These are phyloP conservation scores for Ulota crispa DNA, from an alignment of 225 moss, liverwort and hornwort species.

Conservation along the genomic window DNA sequence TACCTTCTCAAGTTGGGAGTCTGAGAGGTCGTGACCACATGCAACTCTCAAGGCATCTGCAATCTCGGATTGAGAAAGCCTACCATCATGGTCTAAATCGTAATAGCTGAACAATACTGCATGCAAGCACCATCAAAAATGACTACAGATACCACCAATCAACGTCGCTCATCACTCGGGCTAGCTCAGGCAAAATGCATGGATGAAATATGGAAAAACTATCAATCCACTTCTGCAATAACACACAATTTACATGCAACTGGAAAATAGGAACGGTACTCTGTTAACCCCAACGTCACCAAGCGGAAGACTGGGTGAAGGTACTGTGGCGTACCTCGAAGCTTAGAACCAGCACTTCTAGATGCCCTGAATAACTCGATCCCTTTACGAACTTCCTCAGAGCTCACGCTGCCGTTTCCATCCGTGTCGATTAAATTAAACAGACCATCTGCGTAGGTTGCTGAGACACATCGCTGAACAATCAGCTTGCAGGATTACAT, in stretches of 20 bases:
- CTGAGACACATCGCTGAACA: conserved; percentile 38
- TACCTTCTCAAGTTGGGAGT: conserved; percentile 72
- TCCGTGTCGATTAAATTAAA: conserved; percentile 73
- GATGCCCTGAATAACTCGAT: conserved; percentile 71
- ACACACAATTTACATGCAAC: not conserved
- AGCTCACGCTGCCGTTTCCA: conserved; percentile 61
- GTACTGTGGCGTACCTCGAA: conserved; percentile 54
- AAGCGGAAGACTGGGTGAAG: not conserved
- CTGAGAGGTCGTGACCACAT: conserved; percentile 60
- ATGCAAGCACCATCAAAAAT: conserved; percentile 15
- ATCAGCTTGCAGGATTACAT: conserved; percentile 17
- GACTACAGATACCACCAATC: not conserved
- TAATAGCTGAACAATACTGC: conserved; percentile 79
- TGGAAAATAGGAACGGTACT: not conserved
- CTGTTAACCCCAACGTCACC: not conserved
- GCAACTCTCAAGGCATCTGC: conserved; percentile 82
- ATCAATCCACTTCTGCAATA: not conserved
- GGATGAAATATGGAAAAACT: not conserved
- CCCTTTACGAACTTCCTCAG: conserved; percentile 61
- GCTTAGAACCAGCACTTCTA: conserved; percentile 60
- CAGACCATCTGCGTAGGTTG: conserved; percentile 68
- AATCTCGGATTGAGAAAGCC: conserved; percentile 64
- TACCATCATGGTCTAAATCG: conserved; percentile 79
- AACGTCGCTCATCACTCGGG: not conserved
- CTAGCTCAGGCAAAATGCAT: not conserved